Percentiles rank a stretch among this genome's conserved stretches.
These are phyloP conservation scores for Beauveria caledonica DNA, from an alignment of 2,329 filamentous ascomycete genomes.

Conservation along the genomic window DNA sequence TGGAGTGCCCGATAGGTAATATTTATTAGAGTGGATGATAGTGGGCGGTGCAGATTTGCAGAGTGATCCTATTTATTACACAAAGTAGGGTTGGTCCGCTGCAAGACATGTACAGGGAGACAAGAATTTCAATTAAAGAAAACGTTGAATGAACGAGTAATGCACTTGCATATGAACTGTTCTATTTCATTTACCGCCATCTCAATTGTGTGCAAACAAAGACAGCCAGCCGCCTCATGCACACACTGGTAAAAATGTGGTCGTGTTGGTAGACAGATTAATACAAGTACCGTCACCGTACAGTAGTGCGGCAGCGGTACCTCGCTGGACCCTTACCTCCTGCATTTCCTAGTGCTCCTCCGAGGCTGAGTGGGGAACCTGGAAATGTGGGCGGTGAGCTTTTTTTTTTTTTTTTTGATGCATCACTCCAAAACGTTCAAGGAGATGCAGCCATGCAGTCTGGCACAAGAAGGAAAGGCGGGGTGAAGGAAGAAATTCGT, in stretches of 20 bases:
- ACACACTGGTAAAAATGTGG: too few relatives aligned
- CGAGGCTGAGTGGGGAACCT: slow-evolving; percentile 4
- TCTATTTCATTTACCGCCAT: background rate
- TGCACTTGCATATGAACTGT: background rate
- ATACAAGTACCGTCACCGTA: background rate
- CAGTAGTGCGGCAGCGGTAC: background rate
- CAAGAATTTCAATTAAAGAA: background rate
- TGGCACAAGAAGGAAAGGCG: too few relatives aligned
- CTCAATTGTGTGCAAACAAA: background rate
- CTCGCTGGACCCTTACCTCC: background rate
- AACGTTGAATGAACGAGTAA: background rate
- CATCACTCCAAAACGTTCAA: slow-evolving; percentile 8
- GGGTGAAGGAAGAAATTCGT: too few relatives aligned
- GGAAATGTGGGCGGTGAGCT: slow-evolving; percentile 12
- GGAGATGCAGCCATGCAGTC: background rate
- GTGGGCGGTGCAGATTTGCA: background rate
- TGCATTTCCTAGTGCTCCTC: background rate
- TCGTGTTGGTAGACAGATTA: background rate
- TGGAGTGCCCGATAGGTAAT: background rate
- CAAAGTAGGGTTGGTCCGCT: background rate
- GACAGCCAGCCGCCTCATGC: background rate
- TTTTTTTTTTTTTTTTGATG: slow-evolving; percentile 14
- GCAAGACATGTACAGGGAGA: background rate
- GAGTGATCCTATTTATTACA: too few relatives aligned
- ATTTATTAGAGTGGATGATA: background rate